Evolutionary conservation across 352 stramenopile genomes (phyloP), one percentile per base, ranked within the genome.

Genomic region (Phytophthora pisi): DNA sequence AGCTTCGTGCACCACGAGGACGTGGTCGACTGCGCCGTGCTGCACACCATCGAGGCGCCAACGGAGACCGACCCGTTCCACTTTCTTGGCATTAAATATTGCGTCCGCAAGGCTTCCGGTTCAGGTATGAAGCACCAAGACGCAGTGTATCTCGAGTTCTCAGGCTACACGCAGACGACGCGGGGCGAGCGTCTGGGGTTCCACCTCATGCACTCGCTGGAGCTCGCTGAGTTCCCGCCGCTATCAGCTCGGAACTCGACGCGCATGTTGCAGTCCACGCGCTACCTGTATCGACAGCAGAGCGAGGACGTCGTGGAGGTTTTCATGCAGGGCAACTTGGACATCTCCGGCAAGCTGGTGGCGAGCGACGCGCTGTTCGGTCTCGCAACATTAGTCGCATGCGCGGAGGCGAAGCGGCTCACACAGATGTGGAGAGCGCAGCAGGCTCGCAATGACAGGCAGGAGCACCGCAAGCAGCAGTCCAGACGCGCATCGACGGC

Each of bases 211-310:
- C 74, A 76, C 34, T 75, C 74, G 7, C 66, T 84, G 8, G 70
- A 77, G 16, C 26, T 81, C 13, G 49, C 72, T 2, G 68, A 73
- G 15, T 82, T 77, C 31, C 63, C 64, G 5, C 74, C 77, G 31
- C 59, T 82, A 11, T 20, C 52, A 7, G 68, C 68, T 11, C 56
- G 51, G 18, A 64, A 72, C 53, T 72, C 65, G 24, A 49, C 43
- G 5, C 59, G 50, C 1, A 52, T 50, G 20, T 38, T 52, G 42
- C 64, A 64, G 24, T 65, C 64, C 20, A 30, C 83, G 64, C 57
- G 60, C 36, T 75, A 82, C 42, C 53, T 89, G 18, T 75, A 83
- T 45, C 77, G 73, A 10, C 80, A 89, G 54, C 75, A 79, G 58
- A 70, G 57, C n/a, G 70, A 82, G 7, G 75, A 75, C 5, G 34